A percentile compares a stretch with the other conserved stretches of the same genome.
Conservation (phyloP, 1,139 yeast genomes). For the Trichomonascaceae sp. region DNA sequence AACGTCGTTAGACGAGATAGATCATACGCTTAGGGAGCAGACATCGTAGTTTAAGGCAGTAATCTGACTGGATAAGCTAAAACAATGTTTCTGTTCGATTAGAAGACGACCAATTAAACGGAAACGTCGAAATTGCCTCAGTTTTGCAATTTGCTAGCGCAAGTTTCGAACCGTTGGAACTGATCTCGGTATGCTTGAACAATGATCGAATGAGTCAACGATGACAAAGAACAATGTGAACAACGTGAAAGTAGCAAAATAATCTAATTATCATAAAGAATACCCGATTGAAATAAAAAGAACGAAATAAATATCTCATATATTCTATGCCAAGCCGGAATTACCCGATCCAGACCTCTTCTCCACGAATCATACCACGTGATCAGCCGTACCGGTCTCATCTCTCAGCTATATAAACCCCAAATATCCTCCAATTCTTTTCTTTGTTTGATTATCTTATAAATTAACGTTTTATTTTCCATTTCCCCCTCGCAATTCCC, state of each 20-base stretch:
- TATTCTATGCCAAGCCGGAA: not conserved
- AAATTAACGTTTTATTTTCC: not conserved
- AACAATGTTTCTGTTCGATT: no score
- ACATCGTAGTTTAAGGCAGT: not conserved
- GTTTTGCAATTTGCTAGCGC: no score
- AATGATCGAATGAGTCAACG: not conserved
- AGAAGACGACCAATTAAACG: no score
- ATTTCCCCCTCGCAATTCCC: not conserved
- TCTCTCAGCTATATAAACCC: not conserved
- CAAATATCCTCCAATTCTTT: not conserved
- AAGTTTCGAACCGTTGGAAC: not conserved
- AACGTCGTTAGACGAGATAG: not conserved
- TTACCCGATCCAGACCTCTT: not conserved
- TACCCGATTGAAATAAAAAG: no score
- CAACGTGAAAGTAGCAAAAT: no score
- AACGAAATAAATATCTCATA: no score
- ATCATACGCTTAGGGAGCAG: no score
- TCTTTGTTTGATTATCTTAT: not conserved
- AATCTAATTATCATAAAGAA: not conserved
- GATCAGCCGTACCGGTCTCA: not conserved
- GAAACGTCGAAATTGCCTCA: no score
- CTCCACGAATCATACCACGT: not conserved
- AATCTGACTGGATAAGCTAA: no score
- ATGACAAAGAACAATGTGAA: not conserved
- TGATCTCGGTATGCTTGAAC: not conserved